Base-by-base conservation (phyloP, 2,329 filamentous ascomycete species). In the Colletotrichum aenigma region DNA sequence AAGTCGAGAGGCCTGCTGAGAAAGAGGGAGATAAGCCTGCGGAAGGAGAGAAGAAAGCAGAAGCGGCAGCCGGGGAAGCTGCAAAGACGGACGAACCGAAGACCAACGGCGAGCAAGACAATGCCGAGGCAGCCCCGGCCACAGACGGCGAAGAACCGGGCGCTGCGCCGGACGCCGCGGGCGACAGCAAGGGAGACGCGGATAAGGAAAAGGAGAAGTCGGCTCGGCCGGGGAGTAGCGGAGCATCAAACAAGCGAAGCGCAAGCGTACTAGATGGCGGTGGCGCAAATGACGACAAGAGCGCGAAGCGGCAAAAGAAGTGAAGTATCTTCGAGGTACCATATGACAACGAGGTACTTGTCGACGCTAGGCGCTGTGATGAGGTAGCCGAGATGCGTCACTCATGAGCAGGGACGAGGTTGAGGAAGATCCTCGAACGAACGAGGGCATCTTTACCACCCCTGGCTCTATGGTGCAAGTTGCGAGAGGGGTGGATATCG, bases 211-310 rank as follows among this genome's bases (percentile, higher is more conserved):
- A 84, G 76, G 82, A 81, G 48, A 85, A 80, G 77, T 79, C 77
- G 18, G 75, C 71, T 13, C 81, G 84, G 60, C 85, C 85, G 3
- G 82, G 81, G 16, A 87, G 85, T 77, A 87, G 86, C 76, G 81
- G 85, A 56, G 83, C 82, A 10, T 79, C 85, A 1, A 93, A 94
- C 78, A 97, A 97, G 87, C 91, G 95, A 75, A 97, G 95, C 82
- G 95, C 95, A 2, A 97, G 95, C 83, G 94, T 96, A 36, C 83
- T 97, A 69, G 96, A 94, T 82, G 87, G 70, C 26, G 66, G 66
- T 60, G 34, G 66, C 34, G 64, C 88, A 18, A 86, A 86, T 7
- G 95, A 94, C 82, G 93, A 95, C 75, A 91, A 91, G 84, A 91
- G 88, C 78, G 80, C 84, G 5, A 92, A 92, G 82, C 86, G 90